Evolutionary conservation across 805 yeast species (phyloP), one percentile per base, ranked within the genome.

Genomic region (Saccharomycopsis olivae): DNA sequence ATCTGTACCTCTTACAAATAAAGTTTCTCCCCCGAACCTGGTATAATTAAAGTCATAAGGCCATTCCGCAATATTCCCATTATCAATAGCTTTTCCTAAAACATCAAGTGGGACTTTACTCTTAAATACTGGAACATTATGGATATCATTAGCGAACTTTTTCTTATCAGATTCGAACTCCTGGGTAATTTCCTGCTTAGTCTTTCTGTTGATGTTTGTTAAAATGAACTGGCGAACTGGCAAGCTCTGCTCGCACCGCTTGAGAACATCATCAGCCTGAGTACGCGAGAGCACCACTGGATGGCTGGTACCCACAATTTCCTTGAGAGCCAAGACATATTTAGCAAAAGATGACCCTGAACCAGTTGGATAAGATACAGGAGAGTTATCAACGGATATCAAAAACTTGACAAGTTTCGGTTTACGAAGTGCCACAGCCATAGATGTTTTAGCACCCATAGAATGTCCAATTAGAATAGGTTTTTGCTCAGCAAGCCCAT

Each of bases 401-500:
- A 87, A 51, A 60, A 76, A 66, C 11, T 71, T 64, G 4, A 78
- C 75, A 9, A 77, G 49, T 1, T 72, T 69, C 0, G 88, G 89
- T 17, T 71, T 64, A 37, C 86, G 64, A 43, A 92, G 61, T 0
- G 85, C 78, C 4, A 82, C 64, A 0, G 92, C 87, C 96, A 89
- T 88, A 4, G 80, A 96, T 0, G 89, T 71, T 53, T 89, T 88
- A 3, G 95, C 98, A 5, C 98, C 98, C 92, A 84, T 80, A 0
- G 89, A 80, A 55, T 82, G 92, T 0, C 94, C 94, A 14, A 82
- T 61, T 15, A 82, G 44, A n/a, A 82, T 71, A 0, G 84, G 80
- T 37, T 69, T 66, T 10, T 53, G 54, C 16, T 57, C 44, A 2
- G 45, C 51, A 2, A 24, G 24, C 39, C 18, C 49, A 6, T 68